A percentile compares a stretch with the other conserved stretches of the same genome.
Evolutionary conservation across 768 basidiomycete species (phyloP).

Genomic region (Baorangia bicolor): DNA sequence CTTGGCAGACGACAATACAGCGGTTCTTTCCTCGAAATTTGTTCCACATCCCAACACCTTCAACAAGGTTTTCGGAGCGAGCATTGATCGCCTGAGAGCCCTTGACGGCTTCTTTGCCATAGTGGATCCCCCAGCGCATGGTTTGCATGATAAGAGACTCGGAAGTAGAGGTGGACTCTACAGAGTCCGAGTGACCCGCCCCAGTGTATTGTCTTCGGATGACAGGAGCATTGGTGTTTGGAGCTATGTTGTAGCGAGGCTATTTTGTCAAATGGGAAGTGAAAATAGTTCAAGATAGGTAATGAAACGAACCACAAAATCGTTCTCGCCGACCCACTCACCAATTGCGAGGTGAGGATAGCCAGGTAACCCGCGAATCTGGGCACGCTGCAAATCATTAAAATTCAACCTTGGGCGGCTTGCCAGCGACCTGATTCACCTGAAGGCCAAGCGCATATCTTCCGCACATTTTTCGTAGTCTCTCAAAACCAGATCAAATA

Average conservation of each 20-base stretch:
- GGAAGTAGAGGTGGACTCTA: constrained; percentile 9
- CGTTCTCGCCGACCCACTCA: constrained; percentile 61
- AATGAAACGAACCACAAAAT: constrained; percentile 45
- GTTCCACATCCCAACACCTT: constrained; percentile 82
- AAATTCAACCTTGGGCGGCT: not conserved
- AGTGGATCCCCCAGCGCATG: constrained; percentile 90
- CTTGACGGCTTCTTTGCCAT: constrained; percentile 52
- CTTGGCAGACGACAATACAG: constrained; percentile 82
- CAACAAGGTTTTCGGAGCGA: constrained; percentile 74
- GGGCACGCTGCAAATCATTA: constrained; percentile 19
- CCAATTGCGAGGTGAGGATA: constrained; percentile 43
- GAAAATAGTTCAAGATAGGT: not conserved
- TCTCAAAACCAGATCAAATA: too few relatives aligned
- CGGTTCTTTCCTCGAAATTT: constrained; percentile 78
- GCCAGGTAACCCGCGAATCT: constrained; percentile 39
- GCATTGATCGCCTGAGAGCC: constrained; percentile 87
- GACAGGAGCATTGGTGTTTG: constrained; percentile 75
- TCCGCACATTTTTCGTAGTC: too few relatives aligned
- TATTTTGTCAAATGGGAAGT: not conserved
- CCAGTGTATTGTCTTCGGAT: constrained; percentile 48
- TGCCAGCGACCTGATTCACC: constrained; percentile 27
- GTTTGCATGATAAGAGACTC: constrained; percentile 68
- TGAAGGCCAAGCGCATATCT: constrained; percentile 55
- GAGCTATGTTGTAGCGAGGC: constrained; percentile 81
- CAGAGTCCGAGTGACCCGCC: constrained; percentile 1